Conservation (phyloP, 805 yeast species). For the Suhomyces kilbournensis region DNA sequence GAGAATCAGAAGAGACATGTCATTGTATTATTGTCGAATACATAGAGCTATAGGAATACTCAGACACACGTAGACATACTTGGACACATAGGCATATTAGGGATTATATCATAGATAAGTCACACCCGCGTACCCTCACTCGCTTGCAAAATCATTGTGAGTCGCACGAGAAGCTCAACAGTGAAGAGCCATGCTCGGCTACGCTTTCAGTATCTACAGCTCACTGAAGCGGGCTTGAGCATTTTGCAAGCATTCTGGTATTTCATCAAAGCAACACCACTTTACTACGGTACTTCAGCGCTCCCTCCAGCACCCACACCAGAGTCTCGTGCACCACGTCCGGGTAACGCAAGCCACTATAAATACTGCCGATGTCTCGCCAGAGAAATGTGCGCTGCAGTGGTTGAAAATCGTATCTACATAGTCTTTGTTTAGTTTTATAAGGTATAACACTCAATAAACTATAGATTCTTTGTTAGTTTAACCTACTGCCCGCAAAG, state of each 20-base stretch:
- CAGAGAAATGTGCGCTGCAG: background rate
- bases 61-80: background rate
- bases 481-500: constrained; percentile 1
- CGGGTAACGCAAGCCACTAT: background rate
- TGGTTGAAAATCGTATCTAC: background rate
- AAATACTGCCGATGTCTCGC: background rate
- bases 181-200: background rate
- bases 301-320: background rate
- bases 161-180: background rate
- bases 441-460: constrained; percentile 20
- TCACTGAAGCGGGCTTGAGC: background rate
- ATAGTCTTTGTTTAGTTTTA: constrained; percentile 18
- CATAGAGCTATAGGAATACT: too few relatives aligned
- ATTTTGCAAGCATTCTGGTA: too few relatives aligned
- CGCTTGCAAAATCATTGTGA: background rate
- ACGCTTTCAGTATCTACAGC: background rate
- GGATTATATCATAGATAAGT: background rate
- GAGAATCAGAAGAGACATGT: background rate
- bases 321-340: background rate
- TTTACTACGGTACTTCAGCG: background rate
- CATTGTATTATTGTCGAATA: too few relatives aligned
- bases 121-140: background rate
- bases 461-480: constrained; percentile 6
- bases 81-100: background rate
- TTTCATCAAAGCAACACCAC: background rate